phyloP scores from a whole-genome alignment of 2,329 filamentous ascomycete genomes.

The Zalaria sp. region DNA sequence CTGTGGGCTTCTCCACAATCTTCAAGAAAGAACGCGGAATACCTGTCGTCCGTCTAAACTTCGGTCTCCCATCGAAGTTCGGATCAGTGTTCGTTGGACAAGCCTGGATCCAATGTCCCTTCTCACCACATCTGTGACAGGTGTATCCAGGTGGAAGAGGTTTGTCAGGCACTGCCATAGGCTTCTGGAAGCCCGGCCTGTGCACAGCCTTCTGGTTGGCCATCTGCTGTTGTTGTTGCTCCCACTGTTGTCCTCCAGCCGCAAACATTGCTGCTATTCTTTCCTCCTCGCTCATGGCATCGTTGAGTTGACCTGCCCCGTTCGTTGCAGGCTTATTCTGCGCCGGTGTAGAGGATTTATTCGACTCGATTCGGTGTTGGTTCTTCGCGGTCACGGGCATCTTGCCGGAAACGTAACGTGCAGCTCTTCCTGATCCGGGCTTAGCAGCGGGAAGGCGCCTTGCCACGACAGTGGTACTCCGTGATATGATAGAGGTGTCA shows the following conservation, averaged over 20 bases:
- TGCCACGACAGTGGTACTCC: conserved; percentile 86
- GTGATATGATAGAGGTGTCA: conserved; percentile 92
- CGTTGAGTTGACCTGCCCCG: conserved; percentile 53
- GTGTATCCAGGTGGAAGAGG: conserved; percentile 89
- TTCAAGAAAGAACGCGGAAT: conserved; percentile 93
- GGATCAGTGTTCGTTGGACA: conserved; percentile 98
- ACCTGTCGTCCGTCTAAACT: conserved; percentile 91
- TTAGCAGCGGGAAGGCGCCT: conserved; percentile 72
- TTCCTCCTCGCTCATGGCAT: conserved; percentile 81
- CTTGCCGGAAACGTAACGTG: conserved; percentile 90
- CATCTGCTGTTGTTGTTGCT: conserved; percentile 84
- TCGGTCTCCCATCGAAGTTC: conserved; percentile 82
- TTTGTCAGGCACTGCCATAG: conserved; percentile 72
- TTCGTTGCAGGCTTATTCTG: conserved; percentile 33
- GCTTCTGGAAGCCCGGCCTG: conserved; percentile 36
- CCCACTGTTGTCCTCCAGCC: conserved; percentile 82
- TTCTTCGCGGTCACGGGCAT: conserved; percentile 85
- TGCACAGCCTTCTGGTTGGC: conserved; percentile 45
- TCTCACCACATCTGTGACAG: conserved; percentile 90
- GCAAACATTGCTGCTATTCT: conserved; percentile 86
- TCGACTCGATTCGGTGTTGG: conserved; percentile 50
- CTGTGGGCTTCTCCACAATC: conserved; percentile 81
- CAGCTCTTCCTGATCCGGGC: conserved; percentile 76
- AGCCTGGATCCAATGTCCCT: conserved; percentile 96
- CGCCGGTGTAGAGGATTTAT: conserved; percentile 33